Conservation (phyloP, 441 rosid species). For the Gossypium trilobum region DNA sequence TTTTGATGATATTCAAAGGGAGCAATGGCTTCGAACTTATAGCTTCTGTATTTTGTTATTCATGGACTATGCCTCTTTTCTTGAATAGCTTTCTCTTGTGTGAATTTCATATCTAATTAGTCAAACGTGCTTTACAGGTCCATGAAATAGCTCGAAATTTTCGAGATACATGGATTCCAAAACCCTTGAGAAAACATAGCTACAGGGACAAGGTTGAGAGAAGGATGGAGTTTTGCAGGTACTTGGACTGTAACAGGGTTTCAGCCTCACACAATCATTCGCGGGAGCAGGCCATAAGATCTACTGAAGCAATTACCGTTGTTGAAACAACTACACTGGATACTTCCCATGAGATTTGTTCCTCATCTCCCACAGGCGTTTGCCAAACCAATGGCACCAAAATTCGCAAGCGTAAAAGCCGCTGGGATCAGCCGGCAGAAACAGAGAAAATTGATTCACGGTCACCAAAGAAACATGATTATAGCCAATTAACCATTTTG, state of each 20-base stretch:
- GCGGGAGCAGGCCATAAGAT: slow-evolving; percentile 41
- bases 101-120: slow-evolving; percentile 5
- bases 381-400: slow-evolving; percentile 26
- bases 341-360: slow-evolving; percentile 31
- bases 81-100: background rate
- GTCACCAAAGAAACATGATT: slow-evolving; percentile 17
- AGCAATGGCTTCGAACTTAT: too few relatives aligned
- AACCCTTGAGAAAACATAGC: slow-evolving; percentile 42
- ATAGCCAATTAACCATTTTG: slow-evolving; percentile 10
- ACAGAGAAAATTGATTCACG: slow-evolving; percentile 25
- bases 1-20: too few relatives aligned
- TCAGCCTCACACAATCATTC: slow-evolving; percentile 38
- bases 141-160: slow-evolving; percentile 88
- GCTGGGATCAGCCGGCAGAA: slow-evolving; percentile 87
- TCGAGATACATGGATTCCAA: slow-evolving; percentile 81
- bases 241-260: slow-evolving; percentile 34
- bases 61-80: background rate
- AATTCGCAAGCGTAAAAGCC: slow-evolving; percentile 80
- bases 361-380: slow-evolving; percentile 31
- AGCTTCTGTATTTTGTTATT: background rate
- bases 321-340: slow-evolving; percentile 28
- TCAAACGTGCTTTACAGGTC: slow-evolving; percentile 44
- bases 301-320: slow-evolving; percentile 40
- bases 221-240: slow-evolving; percentile 37
- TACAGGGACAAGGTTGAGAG: slow-evolving; percentile 55